Conservation (phyloP, 108 stramenopile genomes). For the Cyclotella atomus region DNA sequence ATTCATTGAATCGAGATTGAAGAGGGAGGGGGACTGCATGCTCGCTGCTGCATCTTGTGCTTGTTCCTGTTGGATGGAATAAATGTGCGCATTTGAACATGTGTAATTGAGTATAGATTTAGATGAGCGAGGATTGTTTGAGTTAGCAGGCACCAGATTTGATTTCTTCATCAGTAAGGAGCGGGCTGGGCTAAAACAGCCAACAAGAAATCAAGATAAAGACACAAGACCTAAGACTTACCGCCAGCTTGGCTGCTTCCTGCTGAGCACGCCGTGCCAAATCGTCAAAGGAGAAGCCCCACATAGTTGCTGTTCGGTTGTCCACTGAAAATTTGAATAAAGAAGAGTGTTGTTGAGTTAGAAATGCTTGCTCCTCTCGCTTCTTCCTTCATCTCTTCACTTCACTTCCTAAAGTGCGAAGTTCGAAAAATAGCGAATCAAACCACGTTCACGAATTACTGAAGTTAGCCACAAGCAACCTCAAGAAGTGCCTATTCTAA, state of each 20-base stretch:
- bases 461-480: too few relatives aligned
- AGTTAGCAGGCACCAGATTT: not conserved
- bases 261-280: constrained; percentile 76
- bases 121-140: not conserved
- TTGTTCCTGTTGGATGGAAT: constrained; percentile 49
- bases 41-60: constrained; percentile 19
- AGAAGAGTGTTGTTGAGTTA: too few relatives aligned
- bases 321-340: too few relatives aligned
- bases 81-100: not conserved
- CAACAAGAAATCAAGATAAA: not conserved
- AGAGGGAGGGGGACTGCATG: constrained; percentile 29
- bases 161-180: too few relatives aligned
- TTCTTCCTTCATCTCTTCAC: too few relatives aligned
- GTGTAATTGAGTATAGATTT: not conserved
- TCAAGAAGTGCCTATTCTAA: too few relatives aligned
- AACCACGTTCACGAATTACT: too few relatives aligned
- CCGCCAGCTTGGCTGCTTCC: constrained; percentile 62
- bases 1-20: constrained; percentile 77
- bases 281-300: constrained; percentile 71
- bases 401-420: too few relatives aligned
- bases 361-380: too few relatives aligned
- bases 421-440: too few relatives aligned
- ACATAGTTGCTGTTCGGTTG: too few relatives aligned
- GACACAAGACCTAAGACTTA: constrained; percentile 35
- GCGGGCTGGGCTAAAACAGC: not conserved